These are phyloP conservation scores for Porcisia deanei DNA, from an alignment of 208 protist species.

Conservation along the genomic window DNA sequence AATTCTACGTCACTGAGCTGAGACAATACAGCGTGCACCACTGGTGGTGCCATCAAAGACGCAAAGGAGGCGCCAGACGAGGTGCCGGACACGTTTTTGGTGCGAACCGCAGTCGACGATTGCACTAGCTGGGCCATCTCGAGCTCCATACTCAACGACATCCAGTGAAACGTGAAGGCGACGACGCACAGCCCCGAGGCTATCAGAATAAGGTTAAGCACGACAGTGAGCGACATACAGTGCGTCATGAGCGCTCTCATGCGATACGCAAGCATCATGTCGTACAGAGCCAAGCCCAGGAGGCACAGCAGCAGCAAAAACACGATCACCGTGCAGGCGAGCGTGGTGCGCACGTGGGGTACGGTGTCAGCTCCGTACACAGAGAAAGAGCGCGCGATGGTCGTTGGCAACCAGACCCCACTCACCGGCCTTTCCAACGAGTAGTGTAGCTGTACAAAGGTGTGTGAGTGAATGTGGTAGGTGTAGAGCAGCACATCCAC, in stretches of 20 bases:
- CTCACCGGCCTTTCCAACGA: conserved; percentile 13
- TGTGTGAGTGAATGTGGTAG: conserved; percentile 25
- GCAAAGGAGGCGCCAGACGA: too few relatives aligned
- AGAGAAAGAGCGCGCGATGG: neutral
- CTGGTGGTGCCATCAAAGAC: neutral
- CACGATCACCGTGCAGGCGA: neutral
- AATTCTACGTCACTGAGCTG: neutral
- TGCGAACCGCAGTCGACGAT: too few relatives aligned
- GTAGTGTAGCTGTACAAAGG: conserved; percentile 21
- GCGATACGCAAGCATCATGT: conserved; percentile 15
- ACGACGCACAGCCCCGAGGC: conserved; percentile 12
- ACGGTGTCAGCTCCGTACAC: neutral
- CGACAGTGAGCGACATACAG: neutral
- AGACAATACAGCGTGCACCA: neutral
- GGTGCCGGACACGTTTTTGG: too few relatives aligned
- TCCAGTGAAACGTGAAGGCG: conserved; percentile 15
- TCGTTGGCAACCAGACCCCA: conserved; percentile 18
- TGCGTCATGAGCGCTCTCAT: conserved; percentile 5
- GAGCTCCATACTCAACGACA: neutral
- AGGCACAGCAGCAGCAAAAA: neutral
- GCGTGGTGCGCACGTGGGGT: neutral
- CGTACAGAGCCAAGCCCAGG: conserved; percentile 1
- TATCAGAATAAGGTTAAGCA: neutral
- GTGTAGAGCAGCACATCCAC: conserved; percentile 20
- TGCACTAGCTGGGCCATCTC: too few relatives aligned